A percentile compares a stretch with the other conserved stretches of the same genome.
These are phyloP conservation scores for Ascochyta fabae DNA, from an alignment of 2,329 filamentous ascomycete species.

Conservation along the genomic window DNA sequence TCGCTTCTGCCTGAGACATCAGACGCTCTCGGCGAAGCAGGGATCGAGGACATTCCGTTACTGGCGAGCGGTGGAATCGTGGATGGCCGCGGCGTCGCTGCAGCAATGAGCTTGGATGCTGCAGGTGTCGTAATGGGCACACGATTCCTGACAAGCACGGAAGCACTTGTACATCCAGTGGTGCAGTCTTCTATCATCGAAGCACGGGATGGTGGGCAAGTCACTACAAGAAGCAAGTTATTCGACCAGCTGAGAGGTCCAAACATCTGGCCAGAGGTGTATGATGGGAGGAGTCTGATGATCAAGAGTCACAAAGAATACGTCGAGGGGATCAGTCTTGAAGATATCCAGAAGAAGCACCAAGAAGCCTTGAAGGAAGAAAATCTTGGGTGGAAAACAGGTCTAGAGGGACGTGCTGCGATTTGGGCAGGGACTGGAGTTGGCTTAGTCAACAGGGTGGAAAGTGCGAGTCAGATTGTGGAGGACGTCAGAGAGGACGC, in stretches of 20 bases:
- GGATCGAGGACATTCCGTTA: constrained; percentile 40
- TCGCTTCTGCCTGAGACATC: constrained; percentile 65
- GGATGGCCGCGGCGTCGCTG: constrained; percentile 65
- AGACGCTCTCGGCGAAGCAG: constrained; percentile 52
- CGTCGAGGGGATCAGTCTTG: constrained; percentile 47
- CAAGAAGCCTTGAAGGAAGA: constrained; percentile 56
- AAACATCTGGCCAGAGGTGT: constrained; percentile 63
- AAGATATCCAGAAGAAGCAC: constrained; percentile 53
- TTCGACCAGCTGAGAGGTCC: constrained; percentile 64
- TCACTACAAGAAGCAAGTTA: constrained; percentile 57
- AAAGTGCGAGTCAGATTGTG: constrained; percentile 47
- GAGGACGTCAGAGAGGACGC: too few relatives aligned
- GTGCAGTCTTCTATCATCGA: constrained; percentile 56
- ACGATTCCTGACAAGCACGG: constrained; percentile 63
- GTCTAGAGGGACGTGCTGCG: constrained; percentile 61
- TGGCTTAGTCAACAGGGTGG: constrained; percentile 61
- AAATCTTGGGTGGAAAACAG: constrained; percentile 58
- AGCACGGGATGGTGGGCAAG: constrained; percentile 57
- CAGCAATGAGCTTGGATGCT: constrained; percentile 62
- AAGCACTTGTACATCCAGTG: constrained; percentile 53
- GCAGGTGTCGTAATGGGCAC: constrained; percentile 68
- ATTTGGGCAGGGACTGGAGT: constrained; percentile 66
- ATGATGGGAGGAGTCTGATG: constrained; percentile 63
- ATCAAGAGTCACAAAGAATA: constrained; percentile 59
- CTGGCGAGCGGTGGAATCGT: constrained; percentile 67